Base-by-base conservation (phyloP, 1,284 basidiomycete species). In the Heterobasidion parviporum region DNA sequence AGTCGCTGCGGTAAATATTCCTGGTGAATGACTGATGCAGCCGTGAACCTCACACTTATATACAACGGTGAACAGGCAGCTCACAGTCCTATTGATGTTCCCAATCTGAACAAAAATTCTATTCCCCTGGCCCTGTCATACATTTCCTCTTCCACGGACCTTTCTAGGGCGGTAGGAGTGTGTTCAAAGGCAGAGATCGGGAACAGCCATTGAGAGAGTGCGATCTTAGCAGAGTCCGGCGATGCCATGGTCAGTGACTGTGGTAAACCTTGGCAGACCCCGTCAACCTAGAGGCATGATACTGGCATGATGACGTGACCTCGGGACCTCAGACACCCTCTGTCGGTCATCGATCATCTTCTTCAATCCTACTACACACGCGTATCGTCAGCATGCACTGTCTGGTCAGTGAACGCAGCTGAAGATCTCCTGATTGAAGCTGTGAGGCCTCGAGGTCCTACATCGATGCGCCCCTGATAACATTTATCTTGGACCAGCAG, bases 1-100 rank as follows among this genome's bases (percentile, higher is more conserved):
- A 4, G 88, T 90, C 33, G 92, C 88, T 15, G 92, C 92, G 33
- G 89, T 89, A 59, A 86, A 87, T 73, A 94, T 79, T 8, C 88
- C 87, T 20, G 87, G 83, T 20, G 83, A 81, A 35, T 88, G 86
- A 54, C 89, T 92, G 66, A 55, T 16, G 53, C 54, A 46, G 59
- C 54, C 58, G 50, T 52, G 52, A 61, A 56, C 50, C 59, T 59
- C 50, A 53, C 64, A 59, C 61, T 58, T 43, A 16, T 32, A 45
- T 59, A 50, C 41, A 43, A 43, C 56, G 56, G 46, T 56, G 57
- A 54, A 58, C 57, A 48, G 47, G 2, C 36, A 18, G 80, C 88
- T 67, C 61, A 91, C 89, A 92, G 70, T 57, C 73, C 77, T 41
- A 92, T 75, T 56, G 87, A 86, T 36, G 84, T 81, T 36, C 87